phyloP scores from a whole-genome alignment of 2,329 filamentous ascomycete genomes.

The Alternaria triticina region DNA sequence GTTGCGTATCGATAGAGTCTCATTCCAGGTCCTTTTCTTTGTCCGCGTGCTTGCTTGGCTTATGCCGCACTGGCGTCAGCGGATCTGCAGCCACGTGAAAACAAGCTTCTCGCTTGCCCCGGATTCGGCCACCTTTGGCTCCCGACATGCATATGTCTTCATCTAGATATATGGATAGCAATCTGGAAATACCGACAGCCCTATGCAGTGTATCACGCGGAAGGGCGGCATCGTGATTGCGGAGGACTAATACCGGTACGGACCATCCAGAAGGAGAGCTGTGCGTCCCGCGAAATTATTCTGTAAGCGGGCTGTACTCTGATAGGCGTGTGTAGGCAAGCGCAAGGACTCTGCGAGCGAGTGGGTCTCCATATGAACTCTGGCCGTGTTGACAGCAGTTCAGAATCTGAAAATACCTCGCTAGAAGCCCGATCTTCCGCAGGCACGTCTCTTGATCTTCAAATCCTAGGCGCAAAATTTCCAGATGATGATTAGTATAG shows the following conservation, averaged over 20 bases:
- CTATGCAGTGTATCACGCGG: not conserved
- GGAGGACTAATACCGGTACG: not conserved
- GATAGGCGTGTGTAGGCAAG: not conserved
- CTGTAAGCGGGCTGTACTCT: not conserved
- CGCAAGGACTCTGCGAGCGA: not conserved
- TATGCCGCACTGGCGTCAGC: not conserved
- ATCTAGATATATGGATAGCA: constrained; percentile 6
- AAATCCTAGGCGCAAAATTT: not conserved
- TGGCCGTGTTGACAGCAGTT: not conserved
- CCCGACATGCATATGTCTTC: not conserved
- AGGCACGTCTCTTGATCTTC: not conserved
- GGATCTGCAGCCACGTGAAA: constrained; percentile 3
- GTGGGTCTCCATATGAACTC: not conserved
- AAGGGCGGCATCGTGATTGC: not conserved
- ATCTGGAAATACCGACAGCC: constrained; percentile 8
- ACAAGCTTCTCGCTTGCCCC: constrained; percentile 21
- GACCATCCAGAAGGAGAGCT: not conserved
- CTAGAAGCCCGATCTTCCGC: not conserved
- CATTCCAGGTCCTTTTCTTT: not conserved
- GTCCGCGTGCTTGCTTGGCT: not conserved
- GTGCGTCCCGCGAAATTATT: not conserved
- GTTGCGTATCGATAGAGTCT: not conserved
- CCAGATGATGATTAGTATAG: not conserved
- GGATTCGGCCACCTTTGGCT: not conserved
- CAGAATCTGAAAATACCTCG: not conserved